Conservation (phyloP, 192 early-diverging fungal species). For the Gamsiella multidivaricata region DNA sequence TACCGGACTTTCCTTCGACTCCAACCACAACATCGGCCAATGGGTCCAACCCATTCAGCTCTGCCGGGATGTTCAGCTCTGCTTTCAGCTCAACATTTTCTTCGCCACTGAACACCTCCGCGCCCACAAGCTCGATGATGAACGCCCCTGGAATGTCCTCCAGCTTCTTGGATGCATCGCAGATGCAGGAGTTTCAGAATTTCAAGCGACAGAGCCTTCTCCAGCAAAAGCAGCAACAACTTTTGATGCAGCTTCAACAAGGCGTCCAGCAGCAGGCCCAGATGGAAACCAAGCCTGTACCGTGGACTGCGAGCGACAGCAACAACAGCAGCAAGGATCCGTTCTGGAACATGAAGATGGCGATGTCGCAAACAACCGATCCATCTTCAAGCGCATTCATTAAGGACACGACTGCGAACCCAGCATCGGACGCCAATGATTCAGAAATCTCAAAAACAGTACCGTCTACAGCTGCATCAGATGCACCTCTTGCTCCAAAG, state of each 20-base stretch:
- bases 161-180: slow-evolving; percentile 43
- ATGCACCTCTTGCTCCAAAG: slow-evolving; percentile 37
- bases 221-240: slow-evolving; percentile 34
- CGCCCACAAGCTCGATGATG: neutral
- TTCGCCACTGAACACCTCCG: slow-evolving; percentile 6
- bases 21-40: neutral
- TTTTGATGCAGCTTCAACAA: slow-evolving; percentile 34
- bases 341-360: slow-evolving; percentile 32
- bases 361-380: slow-evolving; percentile 41
- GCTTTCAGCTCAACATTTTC: slow-evolving; percentile 34
- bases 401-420: slow-evolving; percentile 2
- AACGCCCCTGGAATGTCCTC: slow-evolving; percentile 19
- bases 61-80: slow-evolving; percentile 27
- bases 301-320: slow-evolving; percentile 15
- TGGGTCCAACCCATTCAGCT: slow-evolving; percentile 22
- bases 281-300: slow-evolving; percentile 22
- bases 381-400: slow-evolving; percentile 40
- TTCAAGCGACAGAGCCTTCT: slow-evolving; percentile 35
- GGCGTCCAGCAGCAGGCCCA: slow-evolving; percentile 22
- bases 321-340: slow-evolving; percentile 36
- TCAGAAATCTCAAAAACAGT: neutral
- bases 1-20: neutral
- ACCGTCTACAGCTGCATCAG: neutral
- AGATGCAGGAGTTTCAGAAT: slow-evolving; percentile 50
- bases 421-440: neutral